These are phyloP conservation scores for Arxiozyma telluris DNA, from an alignment of 1,139 yeast genomes.

Conservation along the genomic window DNA sequence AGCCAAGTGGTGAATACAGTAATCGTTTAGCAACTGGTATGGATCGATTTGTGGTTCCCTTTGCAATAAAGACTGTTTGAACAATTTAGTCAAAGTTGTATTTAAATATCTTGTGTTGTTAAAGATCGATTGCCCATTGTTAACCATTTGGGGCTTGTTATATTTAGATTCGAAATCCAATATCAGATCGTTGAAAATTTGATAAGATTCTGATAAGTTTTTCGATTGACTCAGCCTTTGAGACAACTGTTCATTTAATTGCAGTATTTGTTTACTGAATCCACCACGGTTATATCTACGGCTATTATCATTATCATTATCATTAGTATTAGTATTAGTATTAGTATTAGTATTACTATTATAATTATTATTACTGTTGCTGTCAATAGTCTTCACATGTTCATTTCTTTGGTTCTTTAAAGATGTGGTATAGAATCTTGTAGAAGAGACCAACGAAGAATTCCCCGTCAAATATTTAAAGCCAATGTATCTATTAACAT, in stretches of 20 bases:
- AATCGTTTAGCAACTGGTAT: constrained; percentile 19
- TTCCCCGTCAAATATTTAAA: background rate
- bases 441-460: background rate
- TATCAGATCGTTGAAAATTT: background rate
- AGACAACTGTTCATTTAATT: background rate
- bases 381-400: background rate
- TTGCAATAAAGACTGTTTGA: constrained; percentile 14
- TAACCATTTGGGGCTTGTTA: background rate
- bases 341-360: too few relatives aligned
- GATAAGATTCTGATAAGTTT: background rate
- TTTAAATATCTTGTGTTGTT: constrained; percentile 10
- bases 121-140: background rate
- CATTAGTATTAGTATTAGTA: too few relatives aligned
- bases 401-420: background rate
- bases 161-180: constrained; percentile 6
- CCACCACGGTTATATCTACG: background rate
- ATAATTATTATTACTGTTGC: background rate
- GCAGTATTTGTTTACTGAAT: background rate
- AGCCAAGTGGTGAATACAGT: constrained; percentile 22
- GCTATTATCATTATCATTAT: too few relatives aligned
- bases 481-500: background rate
- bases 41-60: constrained; percentile 17
- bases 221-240: background rate
- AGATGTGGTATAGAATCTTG: background rate
- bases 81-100: constrained; percentile 13